A percentile compares a stretch with the other conserved stretches of the same genome.
These are phyloP conservation scores for Fraxinus latifolia DNA, from an alignment of 305 asterid genomes.

Conservation along the genomic window DNA sequence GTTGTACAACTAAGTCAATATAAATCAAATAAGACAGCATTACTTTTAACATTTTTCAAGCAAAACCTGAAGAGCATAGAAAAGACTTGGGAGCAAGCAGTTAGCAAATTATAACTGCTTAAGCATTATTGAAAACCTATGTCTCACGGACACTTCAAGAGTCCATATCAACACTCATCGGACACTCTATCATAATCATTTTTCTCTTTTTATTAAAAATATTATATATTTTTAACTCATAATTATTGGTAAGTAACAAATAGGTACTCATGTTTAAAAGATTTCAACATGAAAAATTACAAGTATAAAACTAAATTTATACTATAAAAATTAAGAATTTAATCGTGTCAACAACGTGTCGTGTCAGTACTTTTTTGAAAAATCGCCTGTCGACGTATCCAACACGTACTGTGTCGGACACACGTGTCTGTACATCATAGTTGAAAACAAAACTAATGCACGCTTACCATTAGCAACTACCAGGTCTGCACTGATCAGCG, in stretches of 20 bases:
- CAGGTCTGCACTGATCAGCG: slow-evolving; percentile 39
- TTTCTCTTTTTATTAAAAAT: not conserved
- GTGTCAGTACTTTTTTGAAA: not conserved
- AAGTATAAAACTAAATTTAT: no score
- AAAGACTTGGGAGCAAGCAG: not conserved
- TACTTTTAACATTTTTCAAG: not conserved
- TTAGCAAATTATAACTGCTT: not conserved
- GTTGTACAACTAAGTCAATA: not conserved
- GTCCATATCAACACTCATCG: not conserved
- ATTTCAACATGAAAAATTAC: no score
- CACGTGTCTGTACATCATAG: not conserved
- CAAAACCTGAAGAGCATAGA: not conserved
- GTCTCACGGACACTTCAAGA: not conserved
- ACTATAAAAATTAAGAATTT: no score
- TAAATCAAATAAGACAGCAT: not conserved
- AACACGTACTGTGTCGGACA: not conserved
- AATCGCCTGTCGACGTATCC: no score
- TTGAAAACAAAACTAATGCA: not conserved
- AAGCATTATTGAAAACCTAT: not conserved
- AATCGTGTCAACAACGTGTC: no score
- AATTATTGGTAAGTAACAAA: no score
- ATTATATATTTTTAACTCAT: no score
- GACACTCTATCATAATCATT: not conserved
- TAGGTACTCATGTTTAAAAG: no score
- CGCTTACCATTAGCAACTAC: slow-evolving; percentile 44